A percentile compares a stretch with the other conserved stretches of the same genome.
These are phyloP conservation scores for Platanthera guangdongensis DNA, from an alignment of 106 monocot species.

Conservation along the genomic window DNA sequence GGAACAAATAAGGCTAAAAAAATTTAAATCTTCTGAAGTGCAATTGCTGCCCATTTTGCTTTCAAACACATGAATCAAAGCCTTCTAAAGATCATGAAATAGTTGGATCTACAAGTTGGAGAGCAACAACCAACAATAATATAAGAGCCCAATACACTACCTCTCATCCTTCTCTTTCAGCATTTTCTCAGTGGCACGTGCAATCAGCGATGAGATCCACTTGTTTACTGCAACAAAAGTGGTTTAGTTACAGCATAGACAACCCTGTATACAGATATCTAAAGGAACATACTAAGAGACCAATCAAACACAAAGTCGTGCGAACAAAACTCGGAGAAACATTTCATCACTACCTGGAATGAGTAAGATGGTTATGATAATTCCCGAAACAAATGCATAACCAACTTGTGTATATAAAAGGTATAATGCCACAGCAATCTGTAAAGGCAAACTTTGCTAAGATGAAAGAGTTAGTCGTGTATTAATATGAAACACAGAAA, in stretches of 20 bases:
- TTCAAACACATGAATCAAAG: background rate
- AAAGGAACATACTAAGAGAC: background rate
- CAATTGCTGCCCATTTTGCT: background rate
- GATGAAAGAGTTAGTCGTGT: background rate
- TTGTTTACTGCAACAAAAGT: constrained; percentile 79
- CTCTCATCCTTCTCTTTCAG: constrained; percentile 98
- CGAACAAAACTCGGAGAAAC: background rate
- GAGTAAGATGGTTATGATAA: constrained; percentile 78
- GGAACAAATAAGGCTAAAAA: background rate
- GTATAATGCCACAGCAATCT: constrained; percentile 86
- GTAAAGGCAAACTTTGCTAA: constrained; percentile 73
- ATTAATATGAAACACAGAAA: background rate
- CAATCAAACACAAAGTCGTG: background rate
- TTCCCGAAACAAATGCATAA: constrained; percentile 87
- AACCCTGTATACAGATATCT: background rate
- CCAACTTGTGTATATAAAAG: constrained; percentile 91
- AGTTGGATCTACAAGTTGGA: background rate
- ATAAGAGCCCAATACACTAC: constrained; percentile 22
- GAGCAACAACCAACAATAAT: background rate
- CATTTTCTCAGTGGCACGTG: constrained; percentile 82
- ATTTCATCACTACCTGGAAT: constrained; percentile 67
- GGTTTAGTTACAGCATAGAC: background rate
- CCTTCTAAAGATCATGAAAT: background rate
- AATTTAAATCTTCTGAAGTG: background rate
- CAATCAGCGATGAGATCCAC: constrained; percentile 89